phyloP scores from a whole-genome alignment of 805 yeast genomes.

The Kazachstania kunashirensis region DNA sequence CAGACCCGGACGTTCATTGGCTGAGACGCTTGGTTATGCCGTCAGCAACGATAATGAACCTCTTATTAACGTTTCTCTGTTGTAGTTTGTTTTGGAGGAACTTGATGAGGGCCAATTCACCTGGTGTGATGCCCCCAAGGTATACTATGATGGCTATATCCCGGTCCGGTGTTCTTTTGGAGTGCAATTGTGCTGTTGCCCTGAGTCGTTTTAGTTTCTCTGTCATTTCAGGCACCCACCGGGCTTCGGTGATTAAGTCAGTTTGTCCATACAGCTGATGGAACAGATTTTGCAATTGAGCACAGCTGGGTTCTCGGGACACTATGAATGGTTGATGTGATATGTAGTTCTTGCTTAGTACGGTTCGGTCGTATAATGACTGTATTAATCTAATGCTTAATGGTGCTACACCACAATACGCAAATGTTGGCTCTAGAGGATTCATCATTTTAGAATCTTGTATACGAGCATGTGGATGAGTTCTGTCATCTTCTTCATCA shows the following conservation, averaged over 20 bases:
- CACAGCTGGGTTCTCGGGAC: constrained; percentile 20
- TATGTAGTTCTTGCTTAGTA: constrained; percentile 31
- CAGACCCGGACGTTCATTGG: constrained; percentile 1
- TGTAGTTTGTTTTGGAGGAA: constrained; percentile 41
- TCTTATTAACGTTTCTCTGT: constrained; percentile 29
- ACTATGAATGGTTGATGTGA: constrained; percentile 28
- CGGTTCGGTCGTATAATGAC: constrained; percentile 49
- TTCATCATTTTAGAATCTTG: constrained; percentile 10
- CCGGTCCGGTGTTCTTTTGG: not conserved
- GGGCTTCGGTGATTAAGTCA: constrained; percentile 9
- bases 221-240: constrained; percentile 17
- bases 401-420: constrained; percentile 80
- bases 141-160: constrained; percentile 40
- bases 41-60: constrained; percentile 40
- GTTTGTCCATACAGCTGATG: constrained; percentile 20
- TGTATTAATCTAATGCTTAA: constrained; percentile 60
- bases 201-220: constrained; percentile 4
- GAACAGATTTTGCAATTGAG: constrained; percentile 17
- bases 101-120: constrained; percentile 69
- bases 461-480: constrained; percentile 9
- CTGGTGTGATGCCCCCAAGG: constrained; percentile 79
- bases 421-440: constrained; percentile 35
- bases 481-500: constrained; percentile 8
- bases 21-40: constrained; percentile 35
- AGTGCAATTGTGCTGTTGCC: not conserved